A percentile compares a stretch with the other conserved stretches of the same genome.
These are phyloP conservation scores for Eucalyptus decipiens DNA, from an alignment of 345 rosid genomes.

Conservation along the genomic window DNA sequence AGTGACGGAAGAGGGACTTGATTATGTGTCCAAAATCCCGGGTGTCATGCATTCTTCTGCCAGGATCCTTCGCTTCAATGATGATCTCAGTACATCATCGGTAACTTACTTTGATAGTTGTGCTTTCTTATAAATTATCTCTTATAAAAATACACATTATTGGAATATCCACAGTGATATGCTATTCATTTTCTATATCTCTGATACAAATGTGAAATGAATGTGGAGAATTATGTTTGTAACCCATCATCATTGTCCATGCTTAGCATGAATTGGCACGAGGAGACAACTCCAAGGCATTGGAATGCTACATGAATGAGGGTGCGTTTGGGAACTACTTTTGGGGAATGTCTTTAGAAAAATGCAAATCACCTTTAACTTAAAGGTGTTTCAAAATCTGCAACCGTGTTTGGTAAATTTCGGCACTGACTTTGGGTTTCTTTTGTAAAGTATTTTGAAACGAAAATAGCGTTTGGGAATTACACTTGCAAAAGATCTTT, in stretches of 20 bases:
- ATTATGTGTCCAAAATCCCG: neutral
- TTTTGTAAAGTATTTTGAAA: too few relatives aligned
- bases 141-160: neutral
- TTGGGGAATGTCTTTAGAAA: too few relatives aligned
- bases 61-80: neutral
- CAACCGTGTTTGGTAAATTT: too few relatives aligned
- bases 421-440: too few relatives aligned
- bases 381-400: too few relatives aligned
- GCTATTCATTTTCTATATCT: neutral
- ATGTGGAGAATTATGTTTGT: neutral
- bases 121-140: neutral
- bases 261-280: neutral
- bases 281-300: neutral
- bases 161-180: neutral
- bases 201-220: neutral
- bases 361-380: too few relatives aligned
- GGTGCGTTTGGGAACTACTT: too few relatives aligned
- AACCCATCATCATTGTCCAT: neutral
- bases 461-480: too few relatives aligned
- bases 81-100: constrained; percentile 6
- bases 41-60: neutral
- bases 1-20: neutral
- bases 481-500: too few relatives aligned
- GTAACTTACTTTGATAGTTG: neutral
- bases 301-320: neutral